These are phyloP conservation scores for Penicillium cataractarum DNA, from an alignment of 495 filamentous ascomycete genomes.

Conservation along the genomic window DNA sequence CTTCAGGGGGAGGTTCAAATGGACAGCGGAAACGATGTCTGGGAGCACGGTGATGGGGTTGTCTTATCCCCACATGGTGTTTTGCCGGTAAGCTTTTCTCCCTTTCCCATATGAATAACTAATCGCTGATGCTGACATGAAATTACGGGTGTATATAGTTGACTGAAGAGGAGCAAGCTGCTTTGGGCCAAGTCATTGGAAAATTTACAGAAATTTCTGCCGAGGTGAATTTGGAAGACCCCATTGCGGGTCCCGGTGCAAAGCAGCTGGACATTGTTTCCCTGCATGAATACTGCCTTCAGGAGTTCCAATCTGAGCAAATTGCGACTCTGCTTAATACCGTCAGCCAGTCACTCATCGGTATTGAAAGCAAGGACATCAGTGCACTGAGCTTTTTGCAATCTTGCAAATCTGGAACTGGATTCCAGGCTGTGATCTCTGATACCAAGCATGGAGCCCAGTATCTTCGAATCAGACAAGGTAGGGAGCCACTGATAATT, in stretches of 20 bases:
- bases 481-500: constrained; percentile 1
- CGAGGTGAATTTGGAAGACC: background rate
- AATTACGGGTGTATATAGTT: background rate
- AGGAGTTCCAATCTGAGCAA: constrained; percentile 7
- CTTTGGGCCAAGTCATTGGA: constrained; percentile 5
- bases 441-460: constrained; percentile 47
- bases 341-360: constrained; percentile 33
- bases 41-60: background rate
- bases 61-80: constrained; percentile 1
- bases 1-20: background rate
- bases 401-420: constrained; percentile 43
- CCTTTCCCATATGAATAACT: background rate
- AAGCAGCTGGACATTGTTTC: constrained; percentile 8
- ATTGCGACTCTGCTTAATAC: constrained; percentile 1
- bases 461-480: constrained; percentile 33
- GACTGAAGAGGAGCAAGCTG: constrained; percentile 1
- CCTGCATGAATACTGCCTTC: constrained; percentile 6
- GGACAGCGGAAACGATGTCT: constrained; percentile 4
- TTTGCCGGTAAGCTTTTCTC: background rate
- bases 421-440: constrained; percentile 41
- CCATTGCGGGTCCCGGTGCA: background rate
- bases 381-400: constrained; percentile 48
- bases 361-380: constrained; percentile 41
- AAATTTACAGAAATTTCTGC: background rate
- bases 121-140: background rate